These are phyloP conservation scores for Artomyces pyxidatus DNA, from an alignment of 768 basidiomycete genomes.

Conservation along the genomic window DNA sequence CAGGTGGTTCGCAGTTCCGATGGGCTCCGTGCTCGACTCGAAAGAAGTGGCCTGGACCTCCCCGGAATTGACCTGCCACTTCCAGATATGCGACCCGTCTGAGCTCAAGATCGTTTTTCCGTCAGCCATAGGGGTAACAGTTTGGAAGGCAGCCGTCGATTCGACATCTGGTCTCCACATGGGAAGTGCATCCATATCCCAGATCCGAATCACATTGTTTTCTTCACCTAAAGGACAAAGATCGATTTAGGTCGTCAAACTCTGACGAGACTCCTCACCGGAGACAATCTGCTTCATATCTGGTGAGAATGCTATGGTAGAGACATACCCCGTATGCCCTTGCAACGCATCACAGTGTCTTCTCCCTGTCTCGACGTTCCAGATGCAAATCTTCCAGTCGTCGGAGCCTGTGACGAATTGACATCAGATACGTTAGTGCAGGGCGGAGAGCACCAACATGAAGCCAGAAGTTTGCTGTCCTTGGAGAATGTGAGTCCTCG, in stretches of 20 bases:
- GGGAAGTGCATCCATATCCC: not conserved
- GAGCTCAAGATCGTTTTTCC: not conserved
- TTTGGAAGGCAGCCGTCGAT: not conserved
- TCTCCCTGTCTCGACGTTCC: constrained; percentile 6
- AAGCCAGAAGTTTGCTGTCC: constrained; percentile 4
- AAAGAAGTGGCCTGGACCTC: no score
- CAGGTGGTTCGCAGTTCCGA: not conserved
- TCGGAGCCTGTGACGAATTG: constrained; percentile 4
- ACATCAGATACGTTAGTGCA: not conserved
- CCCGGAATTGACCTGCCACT: not conserved
- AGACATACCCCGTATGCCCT: constrained; percentile 1
- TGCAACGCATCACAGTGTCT: constrained; percentile 2
- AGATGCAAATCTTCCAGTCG: constrained; percentile 2
- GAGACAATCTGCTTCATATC: constrained; percentile 13
- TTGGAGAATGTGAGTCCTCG: not conserved
- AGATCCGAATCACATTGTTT: not conserved
- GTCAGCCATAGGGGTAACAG: not conserved
- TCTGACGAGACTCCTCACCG: not conserved
- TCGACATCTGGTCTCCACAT: not conserved
- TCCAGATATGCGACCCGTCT: not conserved
- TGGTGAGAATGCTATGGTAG: constrained; percentile 9
- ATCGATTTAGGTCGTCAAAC: no score
- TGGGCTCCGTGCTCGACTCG: not conserved
- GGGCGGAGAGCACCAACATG: not conserved
- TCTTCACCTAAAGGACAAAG: constrained; percentile 4